Base-by-base conservation (phyloP, 495 filamentous ascomycete species). In the Tuber aestivum region DNA sequence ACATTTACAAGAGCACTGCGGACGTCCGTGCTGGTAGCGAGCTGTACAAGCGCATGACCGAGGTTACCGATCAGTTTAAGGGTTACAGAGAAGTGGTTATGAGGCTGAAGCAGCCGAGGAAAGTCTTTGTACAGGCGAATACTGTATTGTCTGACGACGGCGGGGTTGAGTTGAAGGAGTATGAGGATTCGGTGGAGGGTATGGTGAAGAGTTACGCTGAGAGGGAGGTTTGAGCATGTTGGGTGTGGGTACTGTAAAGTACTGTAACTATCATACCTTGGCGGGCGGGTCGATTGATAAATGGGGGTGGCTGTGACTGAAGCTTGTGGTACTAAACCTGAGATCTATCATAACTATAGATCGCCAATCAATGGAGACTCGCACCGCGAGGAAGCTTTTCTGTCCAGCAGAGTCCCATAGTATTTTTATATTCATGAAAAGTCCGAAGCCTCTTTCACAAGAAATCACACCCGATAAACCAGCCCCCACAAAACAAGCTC, bases 121-220 rank as follows among this genome's bases (percentile, higher is more conserved):
- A 97, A 87, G 91, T 97, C 61, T 98, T 97, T 85, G 94, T 99
- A 27, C 94, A 97, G 85, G 93, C 92, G 45, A 99, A 97, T 85
- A 97, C 95, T 12, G 85, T 88, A 65, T 83, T 93, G 70, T 87
- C 90, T 72, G 84, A 84, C 8, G 91, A 91, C 20, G 93, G 92
- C 48, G 87, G 89, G 83, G 93, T 97, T 27, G 88, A 85, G 35
- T 83, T 97, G 83, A 93, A 89, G 85, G 93, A 99, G 85, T 99
- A 99, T 86, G 95, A 97, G 79, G 88, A 94, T 1, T 93, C 89
- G 0, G 85, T 90, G 14, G 91, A 95, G 83, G 95, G 95, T 12
- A 88, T 99, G 86, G 93, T 99, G 72, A 88, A 92, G 86, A 97
- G 94, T 84, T 98, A 89, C 87, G 94, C 89, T 0, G 95, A 98